Evolutionary conservation across 176 grass and related monocot genomes (phyloP).

Genomic region (sorghum (Sorghum bicolor)): DNA sequence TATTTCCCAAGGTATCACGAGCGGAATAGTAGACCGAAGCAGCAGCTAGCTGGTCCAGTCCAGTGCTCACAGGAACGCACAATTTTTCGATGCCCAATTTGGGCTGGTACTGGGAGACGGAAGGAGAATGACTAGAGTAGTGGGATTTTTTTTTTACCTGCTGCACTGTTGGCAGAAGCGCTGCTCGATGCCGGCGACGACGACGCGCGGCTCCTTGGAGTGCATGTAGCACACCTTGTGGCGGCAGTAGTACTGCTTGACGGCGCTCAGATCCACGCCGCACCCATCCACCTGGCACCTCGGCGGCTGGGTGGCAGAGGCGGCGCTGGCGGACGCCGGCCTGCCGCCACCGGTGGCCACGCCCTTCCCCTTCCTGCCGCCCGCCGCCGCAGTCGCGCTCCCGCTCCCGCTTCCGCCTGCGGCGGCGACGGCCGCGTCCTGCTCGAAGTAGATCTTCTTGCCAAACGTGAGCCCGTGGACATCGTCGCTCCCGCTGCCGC

Average conservation of each 20-base stretch:
- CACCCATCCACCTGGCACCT: slow-evolving; percentile 80
- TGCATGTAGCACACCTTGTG: slow-evolving; percentile 76
- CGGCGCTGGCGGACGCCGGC: neutral
- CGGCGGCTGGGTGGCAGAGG: slow-evolving; percentile 16
- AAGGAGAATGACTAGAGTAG: neutral
- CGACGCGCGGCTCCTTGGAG: slow-evolving; percentile 59
- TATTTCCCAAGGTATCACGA: slow-evolving; percentile 10
- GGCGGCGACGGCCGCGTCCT: slow-evolving; percentile 23
- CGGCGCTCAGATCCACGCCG: slow-evolving; percentile 66
- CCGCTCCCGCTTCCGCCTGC: neutral
- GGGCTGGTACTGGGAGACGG: neutral
- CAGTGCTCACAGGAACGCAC: neutral
- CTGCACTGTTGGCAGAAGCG: slow-evolving; percentile 87
- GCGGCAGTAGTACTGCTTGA: slow-evolving; percentile 73
- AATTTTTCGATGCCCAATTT: slow-evolving; percentile 15
- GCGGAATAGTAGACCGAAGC: slow-evolving; percentile 15
- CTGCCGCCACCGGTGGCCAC: neutral
- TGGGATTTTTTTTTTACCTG: slow-evolving; percentile 21
- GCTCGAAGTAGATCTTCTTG: slow-evolving; percentile 95
- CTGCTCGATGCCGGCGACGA: slow-evolving; percentile 66
- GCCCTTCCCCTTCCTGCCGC: slow-evolving; percentile 38
- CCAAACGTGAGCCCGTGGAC: slow-evolving; percentile 80
- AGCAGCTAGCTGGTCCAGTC: neutral
- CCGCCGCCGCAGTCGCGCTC: neutral
- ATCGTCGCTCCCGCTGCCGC: slow-evolving; percentile 46